Evolutionary conservation across 2,329 filamentous ascomycete genomes (phyloP), one percentile per base, ranked within the genome.

Genomic region (Berkeleyomyces basicola): DNA sequence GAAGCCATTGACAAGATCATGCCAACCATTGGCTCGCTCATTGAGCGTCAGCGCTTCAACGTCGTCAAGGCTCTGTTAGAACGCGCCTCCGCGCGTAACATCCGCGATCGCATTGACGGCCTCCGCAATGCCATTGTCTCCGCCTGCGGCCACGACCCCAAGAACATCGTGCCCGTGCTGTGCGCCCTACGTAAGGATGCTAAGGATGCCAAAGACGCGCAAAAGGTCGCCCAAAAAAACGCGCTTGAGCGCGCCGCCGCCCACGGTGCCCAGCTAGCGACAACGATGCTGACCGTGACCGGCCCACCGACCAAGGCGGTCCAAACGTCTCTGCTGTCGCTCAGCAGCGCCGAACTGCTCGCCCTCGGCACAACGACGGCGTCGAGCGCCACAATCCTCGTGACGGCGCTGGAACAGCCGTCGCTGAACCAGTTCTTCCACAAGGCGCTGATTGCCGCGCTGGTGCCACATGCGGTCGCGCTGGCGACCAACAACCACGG

Each of bases 41-140:
- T 96, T 7, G 79, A 87, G 61, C 83, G 89, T 65, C 84, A 84
- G 46, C 82, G 92, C 55, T 87, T 88, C 65, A 85, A 87, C 62
- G 85, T 96, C 9, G 81, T 96, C 68, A 88, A 85, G 70, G 84
- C 85, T 0, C 75, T 97, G 3, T 86, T 97, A 65, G 90, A 96
- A 72, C 82, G 92, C 66, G 95, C 89, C 70, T 75, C 82, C 4
- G 83, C 85, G 7, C 84, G 92, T 16, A 79, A 83, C 65, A 75
- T 79, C 16, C 79, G 78, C 40, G 75, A 81, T 36, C 74, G 82
- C 68, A 73, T 79, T 64, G 74, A 75, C 61, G 70, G 72, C 61
- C 70, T 82, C 23, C 77, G 78, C 58, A 76, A 72, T 67, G 77
- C 75, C 0, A 71, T 82, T 3, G 74, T 76, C 23, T 72, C 77